Percentiles rank a stretch among this genome's conserved stretches.
Conservation (phyloP, 805 yeast species). For the Lipomyces chichibuensis region DNA sequence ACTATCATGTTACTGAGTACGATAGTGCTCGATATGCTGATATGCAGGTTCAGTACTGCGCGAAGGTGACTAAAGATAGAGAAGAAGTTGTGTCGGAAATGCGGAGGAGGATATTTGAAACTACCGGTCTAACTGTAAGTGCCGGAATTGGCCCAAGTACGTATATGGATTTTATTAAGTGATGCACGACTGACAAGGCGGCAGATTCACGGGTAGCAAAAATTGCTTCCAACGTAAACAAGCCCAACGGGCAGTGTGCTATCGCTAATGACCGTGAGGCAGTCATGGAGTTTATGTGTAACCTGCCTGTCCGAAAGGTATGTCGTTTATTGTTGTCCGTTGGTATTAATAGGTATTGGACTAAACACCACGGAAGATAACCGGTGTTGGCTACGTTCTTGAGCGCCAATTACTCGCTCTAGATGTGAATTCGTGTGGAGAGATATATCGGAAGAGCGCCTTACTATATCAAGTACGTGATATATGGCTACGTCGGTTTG, state of each 20-base stretch:
- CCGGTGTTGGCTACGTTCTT: conserved; percentile 39
- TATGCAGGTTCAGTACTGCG: conserved; percentile 33
- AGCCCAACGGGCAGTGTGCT: conserved; percentile 39
- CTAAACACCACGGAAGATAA: conserved; percentile 14
- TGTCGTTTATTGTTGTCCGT: too few relatives aligned
- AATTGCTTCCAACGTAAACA: conserved; percentile 39
- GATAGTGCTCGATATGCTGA: conserved; percentile 66
- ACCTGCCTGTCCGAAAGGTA: conserved; percentile 36
- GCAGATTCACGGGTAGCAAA: conserved; percentile 38
- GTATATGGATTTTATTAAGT: not conserved
- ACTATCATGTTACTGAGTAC: conserved; percentile 55
- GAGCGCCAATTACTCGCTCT: conserved; percentile 38
- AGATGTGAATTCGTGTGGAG: conserved; percentile 35
- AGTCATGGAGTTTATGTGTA: conserved; percentile 34
- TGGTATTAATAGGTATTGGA: too few relatives aligned
- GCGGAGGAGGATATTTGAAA: conserved; percentile 48
- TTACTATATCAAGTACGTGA: conserved; percentile 17
- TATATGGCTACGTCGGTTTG: not conserved
- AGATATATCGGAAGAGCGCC: conserved; percentile 23
- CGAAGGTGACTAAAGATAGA: conserved; percentile 35
- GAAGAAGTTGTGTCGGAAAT: conserved; percentile 44
- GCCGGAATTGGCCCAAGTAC: conserved; percentile 73
- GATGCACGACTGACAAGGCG: not conserved
- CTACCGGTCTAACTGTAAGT: conserved; percentile 70
- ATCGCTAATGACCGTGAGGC: conserved; percentile 24